These are phyloP conservation scores for Dovyalis caffra DNA, from an alignment of 345 rosid genomes.

Conservation along the genomic window DNA sequence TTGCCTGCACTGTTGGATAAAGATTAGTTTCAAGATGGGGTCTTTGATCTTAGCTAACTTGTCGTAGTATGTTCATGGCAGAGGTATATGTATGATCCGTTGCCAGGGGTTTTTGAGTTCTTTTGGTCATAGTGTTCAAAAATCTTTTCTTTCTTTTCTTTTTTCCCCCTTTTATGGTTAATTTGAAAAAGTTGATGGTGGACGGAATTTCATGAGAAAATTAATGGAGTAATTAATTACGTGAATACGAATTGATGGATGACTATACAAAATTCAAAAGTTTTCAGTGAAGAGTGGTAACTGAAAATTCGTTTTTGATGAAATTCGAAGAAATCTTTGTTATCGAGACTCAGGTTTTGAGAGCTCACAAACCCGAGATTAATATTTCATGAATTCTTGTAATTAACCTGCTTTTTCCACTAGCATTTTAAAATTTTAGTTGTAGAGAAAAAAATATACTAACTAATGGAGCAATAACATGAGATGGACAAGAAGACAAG, in stretches of 20 bases:
- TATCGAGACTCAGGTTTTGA: background rate
- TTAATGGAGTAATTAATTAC: background rate
- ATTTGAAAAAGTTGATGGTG: background rate
- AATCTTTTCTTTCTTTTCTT: background rate
- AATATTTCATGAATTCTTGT: too few relatives aligned
- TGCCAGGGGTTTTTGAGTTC: background rate
- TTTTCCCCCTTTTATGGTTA: background rate
- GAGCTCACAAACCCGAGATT: too few relatives aligned
- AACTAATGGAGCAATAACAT: too few relatives aligned
- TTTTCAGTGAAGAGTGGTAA: background rate
- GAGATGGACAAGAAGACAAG: background rate
- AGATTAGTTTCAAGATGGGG: background rate
- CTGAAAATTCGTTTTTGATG: background rate
- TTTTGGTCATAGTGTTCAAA: background rate
- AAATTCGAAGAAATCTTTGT: background rate
- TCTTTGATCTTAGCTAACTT: conserved; percentile 3
- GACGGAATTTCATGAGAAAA: background rate
- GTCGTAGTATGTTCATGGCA: background rate
- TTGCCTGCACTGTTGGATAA: conserved; percentile 47
- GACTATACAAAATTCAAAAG: background rate
- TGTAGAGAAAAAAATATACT: too few relatives aligned
- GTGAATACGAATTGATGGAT: background rate
- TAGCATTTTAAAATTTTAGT: too few relatives aligned
- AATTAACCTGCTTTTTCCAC: too few relatives aligned
- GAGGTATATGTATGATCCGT: background rate